Percentiles rank a stretch among this genome's conserved stretches.
Evolutionary conservation across 2,329 filamentous ascomycete species (phyloP).

Genomic region (Verticillium dahliae): DNA sequence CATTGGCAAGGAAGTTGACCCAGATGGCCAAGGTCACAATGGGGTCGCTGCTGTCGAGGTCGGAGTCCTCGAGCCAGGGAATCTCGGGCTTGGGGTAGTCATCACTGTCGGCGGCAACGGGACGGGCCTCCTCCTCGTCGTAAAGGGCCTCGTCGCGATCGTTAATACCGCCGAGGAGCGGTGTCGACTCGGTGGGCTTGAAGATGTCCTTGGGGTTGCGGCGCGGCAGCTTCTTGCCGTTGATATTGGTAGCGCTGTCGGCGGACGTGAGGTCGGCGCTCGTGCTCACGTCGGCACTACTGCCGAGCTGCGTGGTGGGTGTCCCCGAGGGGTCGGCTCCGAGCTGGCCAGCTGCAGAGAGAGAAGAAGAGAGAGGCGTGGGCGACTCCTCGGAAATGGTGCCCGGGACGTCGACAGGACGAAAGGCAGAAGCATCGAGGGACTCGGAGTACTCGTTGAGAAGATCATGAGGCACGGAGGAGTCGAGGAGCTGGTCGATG

Average conservation of each 20-base stretch:
- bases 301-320: conserved; percentile 59
- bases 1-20: conserved; percentile 75
- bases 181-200: conserved; percentile 62
- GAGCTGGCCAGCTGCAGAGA: background rate
- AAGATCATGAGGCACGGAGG: conserved; percentile 83
- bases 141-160: conserved; percentile 39
- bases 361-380: conserved; percentile 2
- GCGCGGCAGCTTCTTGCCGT: conserved; percentile 55
- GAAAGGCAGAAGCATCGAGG: conserved; percentile 47
- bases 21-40: conserved; percentile 86
- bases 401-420: conserved; percentile 55
- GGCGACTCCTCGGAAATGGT: conserved; percentile 68
- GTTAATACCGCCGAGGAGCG: conserved; percentile 46
- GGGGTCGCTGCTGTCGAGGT: conserved; percentile 62
- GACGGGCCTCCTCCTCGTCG: conserved; percentile 31
- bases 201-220: conserved; percentile 84
- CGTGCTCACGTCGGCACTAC: conserved; percentile 39
- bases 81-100: conserved; percentile 47
- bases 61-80: conserved; percentile 66
- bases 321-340: conserved; percentile 21
- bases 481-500: conserved; percentile 86
- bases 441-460: conserved; percentile 78
- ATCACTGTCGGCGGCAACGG: conserved; percentile 16
- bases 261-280: conserved; percentile 10
- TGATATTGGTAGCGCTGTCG: conserved; percentile 11